Evolutionary conservation across 2,329 filamentous ascomycete species (phyloP).

Genomic region (Penicillium sp.): DNA sequence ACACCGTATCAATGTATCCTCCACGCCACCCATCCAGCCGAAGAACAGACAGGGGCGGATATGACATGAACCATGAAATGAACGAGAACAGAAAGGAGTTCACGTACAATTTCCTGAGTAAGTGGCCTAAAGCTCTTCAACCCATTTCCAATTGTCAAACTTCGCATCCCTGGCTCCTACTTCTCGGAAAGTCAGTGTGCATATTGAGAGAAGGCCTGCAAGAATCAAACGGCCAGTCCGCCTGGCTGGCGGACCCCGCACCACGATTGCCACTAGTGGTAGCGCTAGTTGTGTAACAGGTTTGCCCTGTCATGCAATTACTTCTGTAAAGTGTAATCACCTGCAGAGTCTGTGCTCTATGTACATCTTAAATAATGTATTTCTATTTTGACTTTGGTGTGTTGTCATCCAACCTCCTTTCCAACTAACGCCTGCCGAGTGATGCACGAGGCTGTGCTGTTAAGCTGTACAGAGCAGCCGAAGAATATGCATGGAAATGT

Average conservation of each 20-base stretch:
- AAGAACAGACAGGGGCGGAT: neutral
- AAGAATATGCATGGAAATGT: slow-evolving; percentile 44
- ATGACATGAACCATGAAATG: neutral
- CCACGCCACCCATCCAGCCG: neutral
- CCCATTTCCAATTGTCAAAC: no score
- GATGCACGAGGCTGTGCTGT: neutral
- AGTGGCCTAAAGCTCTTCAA: no score
- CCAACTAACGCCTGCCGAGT: slow-evolving; percentile 10
- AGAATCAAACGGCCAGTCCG: neutral
- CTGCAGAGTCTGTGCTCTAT: neutral
- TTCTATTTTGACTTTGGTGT: neutral
- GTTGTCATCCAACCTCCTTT: neutral
- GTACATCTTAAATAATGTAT: neutral
- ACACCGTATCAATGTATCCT: neutral
- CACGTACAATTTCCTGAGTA: neutral
- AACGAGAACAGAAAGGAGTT: neutral
- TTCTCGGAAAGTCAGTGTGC: neutral
- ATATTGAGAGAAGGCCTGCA: neutral
- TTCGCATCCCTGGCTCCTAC: neutral
- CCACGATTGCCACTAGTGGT: neutral
- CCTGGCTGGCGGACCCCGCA: neutral
- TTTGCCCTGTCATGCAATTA: neutral
- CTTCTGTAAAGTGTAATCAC: neutral
- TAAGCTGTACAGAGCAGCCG: slow-evolving; percentile 29
- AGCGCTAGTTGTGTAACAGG: neutral